These are phyloP conservation scores for Cystobasidium slooffiae DNA, from an alignment of 1,284 basidiomycete genomes.

Conservation along the genomic window DNA sequence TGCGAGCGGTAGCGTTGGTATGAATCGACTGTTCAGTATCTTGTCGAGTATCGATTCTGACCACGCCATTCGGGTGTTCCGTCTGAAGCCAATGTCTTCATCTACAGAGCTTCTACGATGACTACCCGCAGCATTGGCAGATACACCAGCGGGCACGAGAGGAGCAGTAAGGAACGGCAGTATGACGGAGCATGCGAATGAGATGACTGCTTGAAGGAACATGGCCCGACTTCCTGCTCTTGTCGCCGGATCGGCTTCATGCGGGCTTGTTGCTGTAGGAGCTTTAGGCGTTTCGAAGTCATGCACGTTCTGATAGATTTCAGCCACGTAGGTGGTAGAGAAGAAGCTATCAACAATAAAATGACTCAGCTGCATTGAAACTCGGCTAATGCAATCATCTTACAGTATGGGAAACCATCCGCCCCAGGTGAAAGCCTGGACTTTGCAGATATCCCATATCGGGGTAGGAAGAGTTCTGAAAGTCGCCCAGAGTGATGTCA, in stretches of 20 bases:
- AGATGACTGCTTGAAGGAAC: slow-evolving; percentile 74
- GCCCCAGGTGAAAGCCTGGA: slow-evolving; percentile 63
- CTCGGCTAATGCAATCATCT: not conserved
- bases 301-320: slow-evolving; percentile 70
- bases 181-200: slow-evolving; percentile 70
- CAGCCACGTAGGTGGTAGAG: slow-evolving; percentile 69
- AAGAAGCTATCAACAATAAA: slow-evolving; percentile 65
- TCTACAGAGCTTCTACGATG: not conserved
- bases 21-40: slow-evolving; percentile 19
- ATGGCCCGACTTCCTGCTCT: slow-evolving; percentile 77
- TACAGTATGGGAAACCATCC: slow-evolving; percentile 65
- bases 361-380: not conserved
- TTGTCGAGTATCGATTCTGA: slow-evolving; percentile 54
- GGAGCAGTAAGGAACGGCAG: slow-evolving; percentile 72
- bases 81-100: not conserved
- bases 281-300: not conserved
- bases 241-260: slow-evolving; percentile 53
- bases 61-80: slow-evolving; percentile 45
- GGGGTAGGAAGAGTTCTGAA: slow-evolving; percentile 71
- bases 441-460: slow-evolving; percentile 85
- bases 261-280: not conserved
- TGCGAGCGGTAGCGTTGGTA: slow-evolving; percentile 51
- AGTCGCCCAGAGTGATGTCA: slow-evolving; percentile 71
- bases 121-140: not conserved
- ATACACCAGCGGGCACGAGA: not conserved